Base-by-base conservation (phyloP, 495 filamentous ascomycete genomes). In the Platismatia glauca region DNA sequence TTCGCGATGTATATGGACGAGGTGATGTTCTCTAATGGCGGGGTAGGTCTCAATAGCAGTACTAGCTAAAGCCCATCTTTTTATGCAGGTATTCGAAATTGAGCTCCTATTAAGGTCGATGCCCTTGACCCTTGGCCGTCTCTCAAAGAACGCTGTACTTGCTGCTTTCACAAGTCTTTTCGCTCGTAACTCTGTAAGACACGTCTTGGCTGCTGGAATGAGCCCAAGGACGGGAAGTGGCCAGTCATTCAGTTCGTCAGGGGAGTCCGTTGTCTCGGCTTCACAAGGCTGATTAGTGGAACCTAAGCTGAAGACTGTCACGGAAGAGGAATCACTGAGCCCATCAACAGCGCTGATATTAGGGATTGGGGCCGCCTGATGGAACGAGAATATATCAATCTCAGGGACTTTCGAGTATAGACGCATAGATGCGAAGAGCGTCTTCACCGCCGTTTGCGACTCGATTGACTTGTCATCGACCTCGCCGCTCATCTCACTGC, bases 61-160 rank as follows among this genome's bases (percentile, higher is more conserved):
- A 2, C 55, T 39, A 15, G 61, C 61, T n/a, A 63, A 39, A 18
- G n/a, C 38, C 61, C 61, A 63, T 37, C 55, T 34, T 7, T 39
- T 39, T 9, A 57, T 57, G 55, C 33, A 39, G 16, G 16, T 24
- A 12, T 57, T 16, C 6, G 55, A 57, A 4, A 57, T 38, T 8
- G 11, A 7, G 34, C 34, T n/a, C 13, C 33, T 6, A 9, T 34
- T 22, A 12, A 34, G 34, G 31, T 37, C 15, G 37, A 57, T 24
- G 33, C 55, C 20, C 20, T 57, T 38, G 1, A 35, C n/a, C 11
- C 58, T 41, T 43, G 43, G 62, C 38, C 56, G 62, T 39, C 55
- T 39, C 29, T 59, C 56, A 20, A 59, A 62, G 43, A 62, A 62
- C 12, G 50, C 60, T 15, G 60, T 55, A 55, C n/a, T 39, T 56